Evolutionary conservation across 1,139 yeast species (phyloP).

Genomic region (Geotrichum europaeum): DNA sequence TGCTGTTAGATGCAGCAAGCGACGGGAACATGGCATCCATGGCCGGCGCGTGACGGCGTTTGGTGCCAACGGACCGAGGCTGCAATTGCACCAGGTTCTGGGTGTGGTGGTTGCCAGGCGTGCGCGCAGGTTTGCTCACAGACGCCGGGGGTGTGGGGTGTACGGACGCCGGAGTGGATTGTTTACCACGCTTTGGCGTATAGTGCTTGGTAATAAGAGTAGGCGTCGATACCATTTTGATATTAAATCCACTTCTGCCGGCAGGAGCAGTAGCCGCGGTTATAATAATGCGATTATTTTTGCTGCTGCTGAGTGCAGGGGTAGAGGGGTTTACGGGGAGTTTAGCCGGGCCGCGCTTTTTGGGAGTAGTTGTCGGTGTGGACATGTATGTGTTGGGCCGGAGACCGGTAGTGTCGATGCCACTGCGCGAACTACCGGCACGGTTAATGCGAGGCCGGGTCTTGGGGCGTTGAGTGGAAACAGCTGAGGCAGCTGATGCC

Average conservation of each 20-base stretch:
- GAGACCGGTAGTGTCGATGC: neutral
- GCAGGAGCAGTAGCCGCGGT: neutral
- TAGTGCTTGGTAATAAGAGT: neutral
- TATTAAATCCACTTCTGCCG: neutral
- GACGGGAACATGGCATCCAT: neutral
- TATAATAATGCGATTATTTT: neutral
- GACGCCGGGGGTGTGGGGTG: neutral
- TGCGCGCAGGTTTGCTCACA: neutral
- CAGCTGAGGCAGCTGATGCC: neutral
- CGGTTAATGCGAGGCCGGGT: neutral
- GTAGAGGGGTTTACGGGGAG: neutral
- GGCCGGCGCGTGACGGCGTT: neutral
- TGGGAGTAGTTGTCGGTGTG: neutral
- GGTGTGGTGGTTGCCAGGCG: neutral
- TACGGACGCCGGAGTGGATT: neutral
- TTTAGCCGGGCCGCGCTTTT: neutral
- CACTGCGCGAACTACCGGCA: neutral
- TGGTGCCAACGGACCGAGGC: neutral
- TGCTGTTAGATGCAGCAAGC: neutral
- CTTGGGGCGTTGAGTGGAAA: neutral
- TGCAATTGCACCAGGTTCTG: neutral
- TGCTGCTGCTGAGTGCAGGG: neutral
- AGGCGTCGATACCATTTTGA: neutral
- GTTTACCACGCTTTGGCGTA: neutral
- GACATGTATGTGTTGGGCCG: neutral